Percentiles rank a stretch among this genome's conserved stretches.
These are phyloP conservation scores for Ogataea populi-albae DNA, from an alignment of 805 yeast genomes.

Conservation along the genomic window DNA sequence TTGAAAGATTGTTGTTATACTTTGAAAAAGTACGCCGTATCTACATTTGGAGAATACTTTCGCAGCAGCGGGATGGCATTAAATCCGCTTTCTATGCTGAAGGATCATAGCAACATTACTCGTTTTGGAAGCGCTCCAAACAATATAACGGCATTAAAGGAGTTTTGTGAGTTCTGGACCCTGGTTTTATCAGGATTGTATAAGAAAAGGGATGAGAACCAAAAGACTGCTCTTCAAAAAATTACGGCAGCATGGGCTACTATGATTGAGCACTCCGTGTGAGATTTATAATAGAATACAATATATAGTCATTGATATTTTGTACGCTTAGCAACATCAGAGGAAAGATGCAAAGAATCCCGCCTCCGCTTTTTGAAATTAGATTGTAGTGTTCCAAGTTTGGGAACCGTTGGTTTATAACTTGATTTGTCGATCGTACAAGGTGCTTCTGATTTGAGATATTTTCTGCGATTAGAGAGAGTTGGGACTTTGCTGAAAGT, in stretches of 20 bases:
- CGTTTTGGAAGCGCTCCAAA: slow-evolving; percentile 28
- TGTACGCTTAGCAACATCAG: too few species aligned
- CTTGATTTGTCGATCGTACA: background rate
- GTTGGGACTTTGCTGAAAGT: background rate
- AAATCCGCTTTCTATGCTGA: slow-evolving; percentile 21
- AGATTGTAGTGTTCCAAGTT: slow-evolving; percentile 1
- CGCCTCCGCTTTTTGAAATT: background rate
- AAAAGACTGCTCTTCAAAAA: slow-evolving; percentile 31
- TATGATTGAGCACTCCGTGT: too few species aligned
- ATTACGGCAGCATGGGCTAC: slow-evolving; percentile 22
- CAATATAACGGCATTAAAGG: slow-evolving; percentile 27
- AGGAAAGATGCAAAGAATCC: too few species aligned
- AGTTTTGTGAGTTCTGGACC: slow-evolving; percentile 54
- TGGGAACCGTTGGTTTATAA: background rate
- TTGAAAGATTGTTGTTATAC: slow-evolving; percentile 43
- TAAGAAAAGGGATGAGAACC: slow-evolving; percentile 30
- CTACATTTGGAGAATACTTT: slow-evolving; percentile 57
- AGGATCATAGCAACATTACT: slow-evolving; percentile 19
- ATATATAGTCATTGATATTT: too few species aligned
- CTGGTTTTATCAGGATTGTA: slow-evolving; percentile 44
- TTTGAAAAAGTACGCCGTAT: slow-evolving; percentile 47
- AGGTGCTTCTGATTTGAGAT: slow-evolving; percentile 5
- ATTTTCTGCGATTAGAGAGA: slow-evolving; percentile 6
- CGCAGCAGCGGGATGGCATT: slow-evolving; percentile 9
- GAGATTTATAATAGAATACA: too few species aligned